Evolutionary conservation across 495 filamentous ascomycete genomes (phyloP), one percentile per base, ranked within the genome.

Genomic region (Aspergillus carlsbadensis): DNA sequence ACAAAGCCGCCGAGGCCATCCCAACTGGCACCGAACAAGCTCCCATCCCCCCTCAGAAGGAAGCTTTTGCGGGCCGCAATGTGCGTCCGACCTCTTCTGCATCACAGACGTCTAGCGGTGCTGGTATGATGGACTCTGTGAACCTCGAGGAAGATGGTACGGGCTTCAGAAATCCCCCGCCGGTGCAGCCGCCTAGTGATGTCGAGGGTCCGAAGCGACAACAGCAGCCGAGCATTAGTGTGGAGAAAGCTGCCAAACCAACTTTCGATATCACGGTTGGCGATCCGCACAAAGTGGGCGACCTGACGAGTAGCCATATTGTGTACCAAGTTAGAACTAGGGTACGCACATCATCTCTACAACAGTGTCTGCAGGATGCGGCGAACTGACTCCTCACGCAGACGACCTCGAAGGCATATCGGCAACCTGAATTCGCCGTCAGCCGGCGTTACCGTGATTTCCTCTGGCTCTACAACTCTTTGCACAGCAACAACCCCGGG

Each of bases 201-300:
- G 58, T 60, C 15, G 65, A 71, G 34, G 73, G 73, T 29, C 58
- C 68, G 31, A 79, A 82, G 62, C 77, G 84, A 62, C 81, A 87
- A 58, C 83, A 82, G 24, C 88, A 90, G 59, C 89, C 91, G 26
- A 94, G 90, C 66, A 81, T 96, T 56, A 92, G 86, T 63, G 75
- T 97, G 40, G 90, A 96, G 67, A 89, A 92, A 72, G 92, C 94
- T 46, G 86, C 91, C 36, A 90, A 94, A 61, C 95, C 94, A 11
- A 87, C 79, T 24, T 98, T 98, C 69, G 78, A 90, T n/a, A 96
- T 98, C 58, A 83, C 79, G 2, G 94, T 98, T 11, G 94, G 94
- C 40, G 94, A 98, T 77, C 95, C 95, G 36, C 91, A 96, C 70
- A 98, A 98, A 71, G 92, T 98, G 53, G 95, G 94, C 40, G 94